Evolutionary conservation across 768 basidiomycete species (phyloP), one percentile per base, ranked within the genome.

Genomic region (Xerocomus spinulosus): DNA sequence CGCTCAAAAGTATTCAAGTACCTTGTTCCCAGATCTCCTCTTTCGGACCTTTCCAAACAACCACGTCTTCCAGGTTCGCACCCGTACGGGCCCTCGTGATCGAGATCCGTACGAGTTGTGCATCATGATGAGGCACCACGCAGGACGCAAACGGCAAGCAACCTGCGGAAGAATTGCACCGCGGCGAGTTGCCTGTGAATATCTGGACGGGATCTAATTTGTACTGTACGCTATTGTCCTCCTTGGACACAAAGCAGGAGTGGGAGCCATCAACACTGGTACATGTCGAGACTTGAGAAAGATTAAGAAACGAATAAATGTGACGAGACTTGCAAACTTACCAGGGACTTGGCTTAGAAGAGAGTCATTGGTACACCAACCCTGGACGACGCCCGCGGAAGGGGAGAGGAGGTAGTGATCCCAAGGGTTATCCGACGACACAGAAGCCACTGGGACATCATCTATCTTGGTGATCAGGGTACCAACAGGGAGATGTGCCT

Each of bases 21-120:
- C 86, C 81, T 73, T 85, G 75, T 44, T 83, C 78, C 68, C 74
- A 76, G 1, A 92, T 71, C 64, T 90, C 87, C 15, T 55, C 56
- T 9, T 67, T 68, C 5, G 86, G 81, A 0, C 91, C 91, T 49
- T 76, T 81, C 87, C 89, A 94, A 3, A 92, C 60, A 4, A 92
- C 64, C 2, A 81, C 70, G 33, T 70, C 61, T 28, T 73, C 55
- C 10, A 26, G 29, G 2, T 10, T 36, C 20, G n/a, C 25, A 12
- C 24, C 20, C 9, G 23, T 34, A 10, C 35, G 17, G 21, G 41
- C 12, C 26, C 18, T 42, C 26, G 60, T 62, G 6, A 84, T 59
- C 0, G 72, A 75, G 12, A 92, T 66, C 40, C 87, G 73, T 24
- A 87, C 54, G 3, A 91, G 70, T 18, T 73, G 69, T 30, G 78